Conservation (phyloP, 352 stramenopile genomes). For the Pythium vanterpoolii region DNA sequence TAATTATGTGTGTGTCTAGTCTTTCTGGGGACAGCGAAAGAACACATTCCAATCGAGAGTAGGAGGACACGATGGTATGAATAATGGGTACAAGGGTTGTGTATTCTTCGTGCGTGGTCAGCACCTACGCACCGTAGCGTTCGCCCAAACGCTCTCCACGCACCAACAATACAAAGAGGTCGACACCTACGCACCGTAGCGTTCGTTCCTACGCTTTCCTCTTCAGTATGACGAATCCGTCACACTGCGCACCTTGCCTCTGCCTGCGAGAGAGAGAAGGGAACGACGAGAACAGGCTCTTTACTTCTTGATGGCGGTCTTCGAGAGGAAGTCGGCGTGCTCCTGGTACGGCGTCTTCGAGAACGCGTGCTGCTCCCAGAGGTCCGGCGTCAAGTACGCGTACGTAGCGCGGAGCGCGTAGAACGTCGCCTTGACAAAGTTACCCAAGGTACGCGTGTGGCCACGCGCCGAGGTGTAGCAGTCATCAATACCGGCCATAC, state of each 20-base stretch:
- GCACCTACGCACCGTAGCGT: slow-evolving; percentile 92
- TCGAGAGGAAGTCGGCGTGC: slow-evolving; percentile 99
- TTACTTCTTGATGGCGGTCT: slow-evolving; percentile 93
- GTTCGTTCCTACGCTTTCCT: slow-evolving; percentile 84
- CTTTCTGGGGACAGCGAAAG: too few species aligned
- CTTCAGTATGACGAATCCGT: slow-evolving; percentile 24
- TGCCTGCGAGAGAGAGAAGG: slow-evolving; percentile 5
- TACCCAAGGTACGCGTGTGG: slow-evolving; percentile 99
- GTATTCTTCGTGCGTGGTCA: slow-evolving; percentile 55
- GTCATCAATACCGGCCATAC: slow-evolving; percentile 99
- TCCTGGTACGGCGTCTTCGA: slow-evolving; percentile 96
- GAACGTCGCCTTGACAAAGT: slow-evolving; percentile 99
- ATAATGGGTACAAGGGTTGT: slow-evolving; percentile 21
- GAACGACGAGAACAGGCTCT: slow-evolving; percentile 20
- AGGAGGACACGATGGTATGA: too few species aligned
- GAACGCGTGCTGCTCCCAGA: slow-evolving; percentile 97
- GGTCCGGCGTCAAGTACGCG: slow-evolving; percentile 97
- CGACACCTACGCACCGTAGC: slow-evolving; percentile 90
- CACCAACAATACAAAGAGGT: slow-evolving; percentile 63
- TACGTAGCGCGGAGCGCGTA: slow-evolving; percentile 98
- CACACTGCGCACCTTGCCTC: not conserved
- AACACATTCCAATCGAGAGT: too few species aligned
- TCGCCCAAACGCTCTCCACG: slow-evolving; percentile 75
- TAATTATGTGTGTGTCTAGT: too few species aligned
- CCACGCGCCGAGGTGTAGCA: slow-evolving; percentile 96